A percentile compares a stretch with the other conserved stretches of the same genome.
Conservation (phyloP, 139 green algal genomes). For the Closterium sp. region DNA sequence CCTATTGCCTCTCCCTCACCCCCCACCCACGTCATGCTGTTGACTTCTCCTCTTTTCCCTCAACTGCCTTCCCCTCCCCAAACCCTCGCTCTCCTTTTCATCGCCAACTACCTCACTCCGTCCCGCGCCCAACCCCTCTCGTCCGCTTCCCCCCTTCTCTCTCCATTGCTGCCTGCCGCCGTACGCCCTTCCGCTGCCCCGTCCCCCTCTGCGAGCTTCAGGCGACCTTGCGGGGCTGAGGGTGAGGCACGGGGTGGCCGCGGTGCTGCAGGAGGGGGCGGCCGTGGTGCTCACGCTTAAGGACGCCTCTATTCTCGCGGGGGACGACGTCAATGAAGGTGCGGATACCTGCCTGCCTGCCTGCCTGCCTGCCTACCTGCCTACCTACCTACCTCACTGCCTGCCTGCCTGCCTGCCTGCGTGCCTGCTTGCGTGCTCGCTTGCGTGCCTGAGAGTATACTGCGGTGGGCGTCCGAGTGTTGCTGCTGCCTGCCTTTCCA, state of each 20-base stretch:
- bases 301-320: constrained; percentile 29
- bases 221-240: constrained; percentile 46
- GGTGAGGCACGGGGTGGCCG: constrained; percentile 42
- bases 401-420: no score
- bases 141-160: not conserved
- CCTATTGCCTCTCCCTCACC: not conserved
- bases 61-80: not conserved
- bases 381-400: no score
- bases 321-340: constrained; percentile 41
- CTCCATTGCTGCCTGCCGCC: no score
- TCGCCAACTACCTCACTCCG: not conserved
- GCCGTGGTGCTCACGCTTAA: constrained; percentile 46
- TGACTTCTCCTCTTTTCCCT: not conserved
- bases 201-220: not conserved
- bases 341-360: no score
- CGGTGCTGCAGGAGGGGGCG: constrained; percentile 37
- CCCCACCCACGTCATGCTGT: not conserved
- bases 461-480: no score
- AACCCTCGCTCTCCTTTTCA: not conserved
- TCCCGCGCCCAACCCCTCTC: not conserved
- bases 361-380: no score
- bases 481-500: constrained; percentile 9
- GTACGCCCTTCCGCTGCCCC: not conserved
- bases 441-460: no score
- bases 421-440: no score